Percentiles rank a stretch among this genome's conserved stretches.
phyloP scores from a whole-genome alignment of 768 basidiomycete genomes.

The Postia placenta region DNA sequence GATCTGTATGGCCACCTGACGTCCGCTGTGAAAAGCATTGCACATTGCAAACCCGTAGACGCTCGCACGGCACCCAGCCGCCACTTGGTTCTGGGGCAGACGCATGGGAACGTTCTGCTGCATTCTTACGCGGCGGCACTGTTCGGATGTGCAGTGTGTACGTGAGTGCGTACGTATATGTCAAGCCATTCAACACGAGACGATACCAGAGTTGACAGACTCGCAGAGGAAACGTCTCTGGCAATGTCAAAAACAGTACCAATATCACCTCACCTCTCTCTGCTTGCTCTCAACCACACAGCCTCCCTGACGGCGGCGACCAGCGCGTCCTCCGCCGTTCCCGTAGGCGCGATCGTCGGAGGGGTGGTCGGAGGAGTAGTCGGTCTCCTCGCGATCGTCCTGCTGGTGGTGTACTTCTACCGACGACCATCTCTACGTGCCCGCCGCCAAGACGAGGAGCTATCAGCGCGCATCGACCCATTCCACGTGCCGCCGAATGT shows the following conservation, averaged over 20 bases:
- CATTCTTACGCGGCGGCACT: too few species aligned
- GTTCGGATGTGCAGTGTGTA: too few species aligned
- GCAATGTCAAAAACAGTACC: not conserved
- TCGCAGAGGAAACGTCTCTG: not conserved
- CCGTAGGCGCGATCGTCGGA: not conserved
- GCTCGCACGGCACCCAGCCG: too few species aligned
- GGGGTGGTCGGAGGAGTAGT: not conserved
- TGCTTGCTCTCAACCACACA: constrained; percentile 1
- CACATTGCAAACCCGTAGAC: too few species aligned
- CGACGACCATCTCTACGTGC: constrained; percentile 19
- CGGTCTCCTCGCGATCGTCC: not conserved
- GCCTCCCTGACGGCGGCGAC: not conserved
- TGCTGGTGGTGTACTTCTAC: not conserved
- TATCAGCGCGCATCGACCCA: constrained; percentile 16
- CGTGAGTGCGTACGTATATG: too few species aligned
- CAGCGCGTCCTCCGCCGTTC: not conserved
- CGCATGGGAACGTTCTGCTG: too few species aligned
- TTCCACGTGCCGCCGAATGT: constrained; percentile 32
- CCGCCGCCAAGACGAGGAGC: constrained; percentile 33
- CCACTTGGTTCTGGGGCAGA: too few species aligned
- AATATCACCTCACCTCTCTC: too few species aligned
- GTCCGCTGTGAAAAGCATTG: too few species aligned
- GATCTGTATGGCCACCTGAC: too few species aligned
- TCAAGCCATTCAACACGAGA: too few species aligned
- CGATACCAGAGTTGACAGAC: not conserved